phyloP scores from a whole-genome alignment of 495 filamentous ascomycete species.

The Filosporella fistucella region DNA sequence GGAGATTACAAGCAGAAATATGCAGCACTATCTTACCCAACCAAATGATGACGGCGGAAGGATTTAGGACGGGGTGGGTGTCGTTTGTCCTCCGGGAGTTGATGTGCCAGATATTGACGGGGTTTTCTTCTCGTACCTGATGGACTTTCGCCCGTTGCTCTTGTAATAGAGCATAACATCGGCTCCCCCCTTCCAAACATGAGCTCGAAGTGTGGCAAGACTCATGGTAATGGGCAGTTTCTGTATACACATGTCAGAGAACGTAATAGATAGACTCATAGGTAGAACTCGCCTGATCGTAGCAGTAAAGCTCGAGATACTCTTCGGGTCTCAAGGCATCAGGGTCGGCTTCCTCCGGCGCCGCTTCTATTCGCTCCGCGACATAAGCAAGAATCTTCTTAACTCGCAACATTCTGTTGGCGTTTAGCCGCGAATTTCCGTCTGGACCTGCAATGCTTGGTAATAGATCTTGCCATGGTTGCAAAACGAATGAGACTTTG shows the following conservation, averaged over 20 bases:
- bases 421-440: slow-evolving; percentile 81
- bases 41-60: neutral
- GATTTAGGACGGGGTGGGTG: slow-evolving; percentile 2
- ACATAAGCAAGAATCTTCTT: slow-evolving; percentile 95
- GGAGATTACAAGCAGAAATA: neutral
- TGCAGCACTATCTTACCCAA: too few species aligned
- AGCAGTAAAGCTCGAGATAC: slow-evolving; percentile 90
- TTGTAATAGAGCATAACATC: slow-evolving; percentile 91
- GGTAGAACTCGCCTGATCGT: slow-evolving; percentile 68
- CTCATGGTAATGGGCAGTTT: slow-evolving; percentile 68
- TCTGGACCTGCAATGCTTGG: slow-evolving; percentile 65
- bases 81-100: slow-evolving; percentile 2
- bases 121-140: slow-evolving; percentile 16
- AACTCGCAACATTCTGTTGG: slow-evolving; percentile 91
- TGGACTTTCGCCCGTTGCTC: slow-evolving; percentile 69
- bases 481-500: slow-evolving; percentile 87
- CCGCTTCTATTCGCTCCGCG: slow-evolving; percentile 80
- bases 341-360: slow-evolving; percentile 45
- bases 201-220: slow-evolving; percentile 80
- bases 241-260: slow-evolving; percentile 22
- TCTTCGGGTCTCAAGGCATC: slow-evolving; percentile 76
- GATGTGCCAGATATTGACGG: slow-evolving; percentile 2
- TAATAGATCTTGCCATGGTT: slow-evolving; percentile 74
- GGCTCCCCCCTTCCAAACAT: slow-evolving; percentile 87
- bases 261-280: neutral